phyloP scores from a whole-genome alignment of 164 flowering plant species.

The Cinnamomum chago region DNA sequence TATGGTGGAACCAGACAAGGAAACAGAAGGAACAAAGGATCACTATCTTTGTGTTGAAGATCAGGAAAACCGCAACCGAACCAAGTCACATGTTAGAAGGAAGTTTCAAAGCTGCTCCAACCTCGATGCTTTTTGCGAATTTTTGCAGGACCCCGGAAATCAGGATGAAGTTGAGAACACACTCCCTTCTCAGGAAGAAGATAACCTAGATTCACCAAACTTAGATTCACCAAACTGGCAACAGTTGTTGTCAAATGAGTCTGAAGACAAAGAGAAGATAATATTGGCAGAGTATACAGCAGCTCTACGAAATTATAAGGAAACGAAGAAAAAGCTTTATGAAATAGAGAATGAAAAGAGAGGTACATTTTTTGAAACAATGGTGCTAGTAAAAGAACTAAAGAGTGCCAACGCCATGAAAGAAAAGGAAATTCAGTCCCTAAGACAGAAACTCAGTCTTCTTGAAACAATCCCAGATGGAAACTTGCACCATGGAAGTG shows the following conservation, averaged over 20 bases:
- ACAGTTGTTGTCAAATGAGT: constrained; percentile 34
- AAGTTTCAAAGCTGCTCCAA: not conserved
- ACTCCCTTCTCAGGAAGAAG: constrained; percentile 13
- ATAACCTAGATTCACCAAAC: constrained; percentile 14
- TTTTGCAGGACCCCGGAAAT: constrained; percentile 14
- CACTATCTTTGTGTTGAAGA: constrained; percentile 1
- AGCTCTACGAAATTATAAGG: constrained; percentile 48
- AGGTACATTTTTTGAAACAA: constrained; percentile 39
- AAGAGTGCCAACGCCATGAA: constrained; percentile 38
- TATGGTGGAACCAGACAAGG: constrained; percentile 1
- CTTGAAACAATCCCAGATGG: constrained; percentile 8
- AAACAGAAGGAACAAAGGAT: constrained; percentile 6
- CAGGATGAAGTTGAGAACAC: constrained; percentile 16
- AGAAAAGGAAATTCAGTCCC: constrained; percentile 47
- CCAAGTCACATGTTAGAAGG: too few relatives aligned
- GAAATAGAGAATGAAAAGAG: constrained; percentile 50
- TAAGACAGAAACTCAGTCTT: constrained; percentile 29
- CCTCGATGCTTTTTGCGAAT: constrained; percentile 6
- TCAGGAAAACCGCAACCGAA: constrained; percentile 11
- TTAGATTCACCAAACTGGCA: constrained; percentile 40
- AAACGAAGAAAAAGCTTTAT: constrained; percentile 48
- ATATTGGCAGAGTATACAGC: constrained; percentile 57
- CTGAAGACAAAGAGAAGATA: constrained; percentile 59
- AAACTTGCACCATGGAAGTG: not conserved
- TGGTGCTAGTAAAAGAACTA: constrained; percentile 46